Percentiles rank a stretch among this genome's conserved stretches.
Evolutionary conservation across 2,329 filamentous ascomycete genomes (phyloP).

Genomic region (Peltaster fructicola): DNA sequence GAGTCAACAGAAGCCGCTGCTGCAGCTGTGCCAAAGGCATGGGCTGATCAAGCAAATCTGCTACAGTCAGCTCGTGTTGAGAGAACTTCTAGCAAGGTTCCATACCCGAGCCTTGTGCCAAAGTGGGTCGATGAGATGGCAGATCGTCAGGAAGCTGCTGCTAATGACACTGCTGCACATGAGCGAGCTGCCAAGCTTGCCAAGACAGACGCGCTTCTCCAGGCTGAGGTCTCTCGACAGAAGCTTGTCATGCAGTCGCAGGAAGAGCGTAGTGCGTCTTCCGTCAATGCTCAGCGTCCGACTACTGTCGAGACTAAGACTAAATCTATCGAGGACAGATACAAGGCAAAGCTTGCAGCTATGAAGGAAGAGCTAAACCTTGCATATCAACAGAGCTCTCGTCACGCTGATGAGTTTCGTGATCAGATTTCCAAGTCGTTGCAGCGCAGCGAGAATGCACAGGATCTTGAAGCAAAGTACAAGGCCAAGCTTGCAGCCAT

Average conservation of each 20-base stretch:
- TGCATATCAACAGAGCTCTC: slow-evolving; percentile 10
- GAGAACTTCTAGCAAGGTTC: slow-evolving; percentile 6
- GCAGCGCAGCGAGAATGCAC: no score
- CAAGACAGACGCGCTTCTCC: slow-evolving; percentile 11
- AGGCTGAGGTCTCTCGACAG: slow-evolving; percentile 14
- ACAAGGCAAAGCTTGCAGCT: slow-evolving; percentile 8
- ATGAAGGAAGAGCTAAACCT: slow-evolving; percentile 10
- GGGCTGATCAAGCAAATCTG: slow-evolving; percentile 12
- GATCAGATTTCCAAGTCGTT: slow-evolving; percentile 4
- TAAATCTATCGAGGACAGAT: slow-evolving; percentile 7
- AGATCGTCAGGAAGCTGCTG: slow-evolving; percentile 5
- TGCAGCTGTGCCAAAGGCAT: slow-evolving; percentile 10
- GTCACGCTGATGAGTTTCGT: slow-evolving; percentile 4
- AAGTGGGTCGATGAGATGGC: slow-evolving; percentile 14
- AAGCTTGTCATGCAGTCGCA: slow-evolving; percentile 11
- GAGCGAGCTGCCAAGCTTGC: slow-evolving; percentile 8
- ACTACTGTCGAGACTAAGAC: slow-evolving; percentile 3
- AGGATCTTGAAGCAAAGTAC: no score
- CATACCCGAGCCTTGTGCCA: slow-evolving; percentile 4
- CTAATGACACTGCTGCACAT: slow-evolving; percentile 5
- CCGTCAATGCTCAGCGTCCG: neutral
- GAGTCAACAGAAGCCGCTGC: slow-evolving; percentile 13
- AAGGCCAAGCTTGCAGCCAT: slow-evolving; percentile 1
- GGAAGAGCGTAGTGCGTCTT: slow-evolving; percentile 5
- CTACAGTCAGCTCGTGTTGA: slow-evolving; percentile 14